Evolutionary conservation across 768 basidiomycete genomes (phyloP).

Genomic region (Hydnum rufescens): DNA sequence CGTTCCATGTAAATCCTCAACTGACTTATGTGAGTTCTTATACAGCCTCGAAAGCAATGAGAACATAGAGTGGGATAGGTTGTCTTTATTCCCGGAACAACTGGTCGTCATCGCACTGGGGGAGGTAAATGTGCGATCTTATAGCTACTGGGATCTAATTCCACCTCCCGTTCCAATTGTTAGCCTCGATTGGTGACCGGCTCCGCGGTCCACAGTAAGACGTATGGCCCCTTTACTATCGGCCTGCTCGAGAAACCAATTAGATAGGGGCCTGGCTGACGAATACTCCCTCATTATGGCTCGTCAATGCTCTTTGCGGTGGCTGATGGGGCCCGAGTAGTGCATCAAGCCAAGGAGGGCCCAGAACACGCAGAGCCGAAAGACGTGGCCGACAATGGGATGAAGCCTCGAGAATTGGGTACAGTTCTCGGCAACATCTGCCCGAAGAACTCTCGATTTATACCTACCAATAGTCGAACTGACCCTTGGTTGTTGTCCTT

Average conservation of each 20-base stretch:
- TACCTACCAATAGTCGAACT: neutral
- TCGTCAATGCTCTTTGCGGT: slow-evolving; percentile 67
- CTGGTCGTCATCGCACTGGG: too few relatives aligned
- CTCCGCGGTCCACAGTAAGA: slow-evolving; percentile 23
- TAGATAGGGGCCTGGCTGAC: neutral
- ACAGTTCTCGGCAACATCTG: slow-evolving; percentile 69
- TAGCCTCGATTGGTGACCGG: neutral
- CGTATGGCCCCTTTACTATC: slow-evolving; percentile 70
- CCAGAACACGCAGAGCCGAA: slow-evolving; percentile 28
- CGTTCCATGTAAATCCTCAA: too few relatives aligned
- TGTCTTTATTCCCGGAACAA: too few relatives aligned
- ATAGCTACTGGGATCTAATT: too few relatives aligned
- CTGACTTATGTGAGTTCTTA: too few relatives aligned
- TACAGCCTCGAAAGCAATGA: too few relatives aligned
- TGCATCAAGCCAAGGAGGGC: slow-evolving; percentile 28
- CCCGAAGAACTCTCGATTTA: slow-evolving; percentile 53
- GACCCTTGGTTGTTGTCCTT: too few relatives aligned
- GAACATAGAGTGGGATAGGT: too few relatives aligned
- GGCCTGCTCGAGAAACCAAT: slow-evolving; percentile 27
- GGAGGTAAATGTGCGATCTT: too few relatives aligned
- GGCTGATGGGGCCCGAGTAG: slow-evolving; percentile 53
- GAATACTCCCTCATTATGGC: slow-evolving; percentile 24
- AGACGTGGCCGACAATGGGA: slow-evolving; percentile 52
- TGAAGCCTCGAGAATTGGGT: slow-evolving; percentile 68
- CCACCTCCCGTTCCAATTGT: neutral